A percentile compares a stretch with the other conserved stretches of the same genome.
These are phyloP conservation scores for Apophysomyces ossiformis DNA, from an alignment of 371 early-diverging fungal species.

Conservation along the genomic window DNA sequence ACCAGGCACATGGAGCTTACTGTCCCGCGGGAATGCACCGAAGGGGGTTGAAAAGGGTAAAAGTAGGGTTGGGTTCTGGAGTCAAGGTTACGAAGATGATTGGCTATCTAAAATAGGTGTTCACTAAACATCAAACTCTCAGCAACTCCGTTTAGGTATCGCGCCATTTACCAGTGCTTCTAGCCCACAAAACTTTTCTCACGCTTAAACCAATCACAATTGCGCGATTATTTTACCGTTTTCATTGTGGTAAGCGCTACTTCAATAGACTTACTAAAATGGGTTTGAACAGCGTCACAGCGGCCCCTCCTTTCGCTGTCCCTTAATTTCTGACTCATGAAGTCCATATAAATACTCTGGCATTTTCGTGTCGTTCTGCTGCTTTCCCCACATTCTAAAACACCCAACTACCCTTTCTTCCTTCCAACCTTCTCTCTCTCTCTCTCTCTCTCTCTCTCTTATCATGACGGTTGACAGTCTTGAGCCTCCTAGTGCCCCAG, in stretches of 20 bases:
- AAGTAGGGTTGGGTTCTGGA: conserved; percentile 11
- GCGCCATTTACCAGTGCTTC: conserved; percentile 5
- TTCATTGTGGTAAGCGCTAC: neutral
- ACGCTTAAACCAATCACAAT: conserved; percentile 11
- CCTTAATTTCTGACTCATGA: conserved; percentile 10
- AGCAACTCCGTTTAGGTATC: conserved; percentile 10
- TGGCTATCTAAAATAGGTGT: conserved; percentile 1
- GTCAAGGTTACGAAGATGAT: neutral
- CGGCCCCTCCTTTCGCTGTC: neutral
- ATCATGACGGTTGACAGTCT: conserved; percentile 11
- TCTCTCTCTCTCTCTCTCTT: no score
- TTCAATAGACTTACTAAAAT: neutral
- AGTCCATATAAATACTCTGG: conserved; percentile 10
- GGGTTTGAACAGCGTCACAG: conserved; percentile 2
- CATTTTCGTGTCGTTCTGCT: conserved; percentile 11
- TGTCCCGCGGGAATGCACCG: conserved; percentile 9
- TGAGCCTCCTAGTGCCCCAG: conserved; percentile 10
- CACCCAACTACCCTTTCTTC: neutral
- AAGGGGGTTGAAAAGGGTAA: conserved; percentile 8
- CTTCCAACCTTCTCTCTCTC: neutral
- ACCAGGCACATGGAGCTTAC: neutral
- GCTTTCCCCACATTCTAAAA: conserved; percentile 9
- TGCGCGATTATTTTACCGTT: conserved; percentile 9
- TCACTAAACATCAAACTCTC: neutral
- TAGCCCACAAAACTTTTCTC: conserved; percentile 6